Percentiles rank a stretch among this genome's conserved stretches.
These are phyloP conservation scores for Rhododendron henanense DNA, from an alignment of 148 eudicot species.

Conservation along the genomic window DNA sequence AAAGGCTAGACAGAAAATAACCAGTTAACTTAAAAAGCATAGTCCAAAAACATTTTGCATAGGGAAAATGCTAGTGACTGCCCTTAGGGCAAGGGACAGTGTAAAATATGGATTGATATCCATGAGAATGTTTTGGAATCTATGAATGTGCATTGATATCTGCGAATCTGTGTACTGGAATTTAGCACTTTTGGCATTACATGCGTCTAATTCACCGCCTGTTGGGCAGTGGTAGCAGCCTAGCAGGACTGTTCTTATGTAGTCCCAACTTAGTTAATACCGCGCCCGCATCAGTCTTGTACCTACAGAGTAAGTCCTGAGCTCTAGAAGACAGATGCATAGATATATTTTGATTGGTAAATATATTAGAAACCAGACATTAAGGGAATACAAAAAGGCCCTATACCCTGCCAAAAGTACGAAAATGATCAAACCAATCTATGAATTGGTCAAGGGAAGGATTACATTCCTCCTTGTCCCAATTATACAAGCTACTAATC, in stretches of 20 bases:
- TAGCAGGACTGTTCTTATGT: neutral
- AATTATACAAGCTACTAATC: neutral
- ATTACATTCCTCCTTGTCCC: neutral
- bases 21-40: neutral
- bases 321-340: neutral
- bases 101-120: neutral
- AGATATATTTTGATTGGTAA: neutral
- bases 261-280: neutral
- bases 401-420: neutral
- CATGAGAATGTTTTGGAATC: too few species aligned
- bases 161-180: neutral
- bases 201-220: neutral
- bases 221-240: neutral
- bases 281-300: neutral
- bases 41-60: neutral
- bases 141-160: neutral
- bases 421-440: neutral
- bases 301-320: neutral
- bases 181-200: neutral
- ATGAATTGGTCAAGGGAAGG: neutral
- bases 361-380: neutral
- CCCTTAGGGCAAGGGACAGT: neutral
- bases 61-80: too few species aligned
- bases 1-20: neutral
- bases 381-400: neutral